Evolutionary conservation across 2,329 filamentous ascomycete species (phyloP), one percentile per base, ranked within the genome.

Genomic region (Colletotrichum plurivorum): DNA sequence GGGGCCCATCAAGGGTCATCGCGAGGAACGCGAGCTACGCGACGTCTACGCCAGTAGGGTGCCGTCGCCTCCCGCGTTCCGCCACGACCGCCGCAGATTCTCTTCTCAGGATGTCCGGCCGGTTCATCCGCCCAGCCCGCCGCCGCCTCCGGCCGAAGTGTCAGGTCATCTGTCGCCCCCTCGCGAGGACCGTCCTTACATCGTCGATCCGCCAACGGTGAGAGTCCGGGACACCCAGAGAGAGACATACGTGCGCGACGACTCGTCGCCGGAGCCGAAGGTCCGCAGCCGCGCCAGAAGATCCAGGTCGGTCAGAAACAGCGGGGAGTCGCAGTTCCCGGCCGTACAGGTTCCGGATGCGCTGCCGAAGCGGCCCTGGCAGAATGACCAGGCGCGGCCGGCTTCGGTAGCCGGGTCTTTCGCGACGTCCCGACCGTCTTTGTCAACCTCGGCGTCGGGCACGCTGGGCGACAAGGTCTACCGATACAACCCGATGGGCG

Each of bases 401-500:
- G 46, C 12, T 20, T 18, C 20, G 10, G n/a, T 15, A 3, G 46
- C 58, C 12, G n/a, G 16, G 18, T 62, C 48, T 1, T 12, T 53
- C 1, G 15, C 41, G 5, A 20, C 3, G 16, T 61, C 58, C 12
- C 20, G 5, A 9, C 20, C n/a, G n/a, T 53, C 59, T 7, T 7
- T 36, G 1, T 43, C 39, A n/a, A 43, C 58, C 16, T 43, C 39
- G 9, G 13, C 10, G 3, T 43, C 61, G 13, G 46, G 53, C 15
- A 58, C 43, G 0, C 61, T 64, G 7, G 61, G 61, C 8, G 41
- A 64, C 27, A 64, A 12, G 8, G 0, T 51, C 18, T 64, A 56
- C 13, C 52, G 43, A 9, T 67, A 71, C 58, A 48, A 55, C 22
- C 27, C n/a, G 1, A 15, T 73, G 3, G 41, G 49, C 15, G 64